Base-by-base conservation (phyloP, 2,329 filamentous ascomycete species). In the Kalmusia sp. region DNA sequence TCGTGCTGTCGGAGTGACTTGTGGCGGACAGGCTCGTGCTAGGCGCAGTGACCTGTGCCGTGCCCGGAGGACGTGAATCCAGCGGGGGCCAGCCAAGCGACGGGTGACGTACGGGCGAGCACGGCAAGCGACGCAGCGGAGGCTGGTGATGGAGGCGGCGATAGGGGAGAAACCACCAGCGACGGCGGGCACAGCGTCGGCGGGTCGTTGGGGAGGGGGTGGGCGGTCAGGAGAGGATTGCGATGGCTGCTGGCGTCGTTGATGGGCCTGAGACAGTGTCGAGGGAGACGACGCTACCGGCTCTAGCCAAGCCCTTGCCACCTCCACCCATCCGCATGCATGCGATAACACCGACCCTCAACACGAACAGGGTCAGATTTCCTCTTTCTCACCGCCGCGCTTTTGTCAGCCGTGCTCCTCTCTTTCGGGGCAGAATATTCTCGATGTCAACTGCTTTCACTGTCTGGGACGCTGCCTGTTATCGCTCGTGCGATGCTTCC, bases 71-170 rank as follows among this genome's bases (percentile, higher is more conserved):
- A 48, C 33, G 49, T 44, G 46, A 52, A 46, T 47, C 35, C 58
- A 54, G 58, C 55, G 54, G 58, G 50, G 54, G 54, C 53, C 52
- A 45, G 51, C 44, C 44, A 37, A 47, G 53, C 35, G 33, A 45
- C 50, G 51, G 57, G 59, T 59, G 59, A 61, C 58, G 62, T 62
- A 51, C 54, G 21, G 51, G 25, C 45, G 31, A 28, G 15, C 22
- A 25, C 34, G 48, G 48, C 45, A 52, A 46, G 31, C 33, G 39
- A 21, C 31, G 38, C 40, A 11, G 56, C 19, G 34, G 25, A 24
- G 15, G 33, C 25, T 45, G 41, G 49, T 46, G 53, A 59, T 55
- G 49, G 44, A 9, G 47, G 41, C 40, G 41, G 48, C 49, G 50
- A 52, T 52, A 54, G 48, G 49, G 33, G 27, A 28, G 19, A 11